Evolutionary conservation across 106 monocot genomes (phyloP), one percentile per base, ranked within the genome.

Genomic region (Allium cepa): DNA sequence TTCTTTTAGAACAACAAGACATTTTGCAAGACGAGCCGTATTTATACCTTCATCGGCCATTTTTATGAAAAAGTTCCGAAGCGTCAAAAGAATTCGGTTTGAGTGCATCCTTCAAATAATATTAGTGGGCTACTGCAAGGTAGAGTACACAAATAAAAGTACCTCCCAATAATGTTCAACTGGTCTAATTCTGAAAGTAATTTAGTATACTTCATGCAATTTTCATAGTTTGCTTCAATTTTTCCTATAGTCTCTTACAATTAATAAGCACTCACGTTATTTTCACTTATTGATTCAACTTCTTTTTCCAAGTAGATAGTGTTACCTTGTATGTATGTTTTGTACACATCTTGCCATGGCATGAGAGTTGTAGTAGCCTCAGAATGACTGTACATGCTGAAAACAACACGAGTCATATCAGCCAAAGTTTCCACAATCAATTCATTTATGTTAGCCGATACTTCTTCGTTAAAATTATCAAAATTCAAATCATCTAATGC

Each of bases 381-480:
- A 74, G 78, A 58, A 76, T 84, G 74, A 57, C 27, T 50, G 61
- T 82, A 88, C 13, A 89, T 71, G 64, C 75, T 68, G 8, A 66
- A 67, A 69, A 97, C 88, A 28, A 48, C 57, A 16, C 76, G 79
- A 6, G 82, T 84, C 81, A 86, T 82, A 50, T 83, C 84, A 47
- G 92, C 96, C 27, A 92, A 74, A 74, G 74, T 68, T 63, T 78
- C 81, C 13, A 89, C 88, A 64, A 86, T 89, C 69, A 76, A 76
- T 45, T 78, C 89, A 69, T 74, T 55, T 47, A 97, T 77, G 63
- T 92, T 86, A 9, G 65, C 79, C 50, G 74, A 82, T 47, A 92
- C 70, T 82, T 97, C 96, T 63, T 84, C 78, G 73, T 87, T 92
- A 59, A 97, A 86, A 73, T 66, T 57, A 57, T 82, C 84, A 87